Conservation (phyloP, 164 flowering plant species). For the grape (Vitis vinifera) region ASM3070453v1 NC_081815.1:7684001-7684500, state of each 20-base stretch:
- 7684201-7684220: conserved; percentile 53
- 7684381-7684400: no score
- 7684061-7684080: neutral
- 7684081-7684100: neutral
- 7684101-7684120: neutral
- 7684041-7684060: neutral
- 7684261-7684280: conserved; percentile 34
- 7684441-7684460: neutral
- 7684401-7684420: no score
- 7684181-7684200: conserved; percentile 60
- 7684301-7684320: no score
- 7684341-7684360: no score
- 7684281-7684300: no score
- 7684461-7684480: neutral
- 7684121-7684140: neutral
- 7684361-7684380: no score
- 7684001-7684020: neutral
- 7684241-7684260: conserved; percentile 73
- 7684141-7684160: conserved; percentile 35
- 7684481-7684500: no score
- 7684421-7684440: no score
- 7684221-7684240: conserved; percentile 61
- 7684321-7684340: no score
- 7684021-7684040: neutral
- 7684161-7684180: conserved; percentile 61